phyloP scores from a whole-genome alignment of 495 filamentous ascomycete genomes.

The Aspergillus biplanus region DNA sequence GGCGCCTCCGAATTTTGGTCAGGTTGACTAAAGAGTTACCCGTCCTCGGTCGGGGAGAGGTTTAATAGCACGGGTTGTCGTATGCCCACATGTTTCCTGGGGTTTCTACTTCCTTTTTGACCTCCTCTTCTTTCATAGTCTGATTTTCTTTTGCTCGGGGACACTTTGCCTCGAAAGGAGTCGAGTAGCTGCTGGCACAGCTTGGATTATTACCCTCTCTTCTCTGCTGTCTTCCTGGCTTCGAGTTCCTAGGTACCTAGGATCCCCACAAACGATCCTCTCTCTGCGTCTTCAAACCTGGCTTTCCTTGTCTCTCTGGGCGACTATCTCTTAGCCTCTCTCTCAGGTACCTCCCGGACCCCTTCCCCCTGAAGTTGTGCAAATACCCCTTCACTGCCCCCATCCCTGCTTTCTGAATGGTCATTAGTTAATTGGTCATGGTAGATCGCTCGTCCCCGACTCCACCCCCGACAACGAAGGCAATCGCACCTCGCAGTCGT shows the following conservation, averaged over 20 bases:
- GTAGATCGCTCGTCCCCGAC: constrained; percentile 34
- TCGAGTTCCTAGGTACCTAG: background rate
- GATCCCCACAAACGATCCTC: constrained; percentile 16
- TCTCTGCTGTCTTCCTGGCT: constrained; percentile 10
- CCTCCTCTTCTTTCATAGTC: constrained; percentile 14
- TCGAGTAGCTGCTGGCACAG: constrained; percentile 16
- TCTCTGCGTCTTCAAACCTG: constrained; percentile 12
- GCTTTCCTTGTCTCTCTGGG: constrained; percentile 15
- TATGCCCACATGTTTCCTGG: constrained; percentile 15
- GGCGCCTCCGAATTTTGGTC: constrained; percentile 8
- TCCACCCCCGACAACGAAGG: constrained; percentile 33
- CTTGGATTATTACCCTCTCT: constrained; percentile 7
- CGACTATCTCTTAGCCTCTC: constrained; percentile 18
- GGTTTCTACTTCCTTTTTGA: constrained; percentile 19
- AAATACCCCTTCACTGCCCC: constrained; percentile 20
- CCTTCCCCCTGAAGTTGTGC: constrained; percentile 26
- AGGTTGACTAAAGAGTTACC: constrained; percentile 16
- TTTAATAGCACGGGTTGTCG: constrained; percentile 23
- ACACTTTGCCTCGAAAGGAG: background rate
- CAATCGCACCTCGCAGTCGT: constrained; percentile 23
- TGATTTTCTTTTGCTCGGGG: background rate
- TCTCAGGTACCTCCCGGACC: constrained; percentile 20
- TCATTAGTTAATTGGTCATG: constrained; percentile 33
- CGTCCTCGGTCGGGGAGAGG: constrained; percentile 22
- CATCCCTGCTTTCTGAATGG: constrained; percentile 25